Base-by-base conservation (phyloP, 352 stramenopile genomes). In the Pythium grandisporangium region DNA sequence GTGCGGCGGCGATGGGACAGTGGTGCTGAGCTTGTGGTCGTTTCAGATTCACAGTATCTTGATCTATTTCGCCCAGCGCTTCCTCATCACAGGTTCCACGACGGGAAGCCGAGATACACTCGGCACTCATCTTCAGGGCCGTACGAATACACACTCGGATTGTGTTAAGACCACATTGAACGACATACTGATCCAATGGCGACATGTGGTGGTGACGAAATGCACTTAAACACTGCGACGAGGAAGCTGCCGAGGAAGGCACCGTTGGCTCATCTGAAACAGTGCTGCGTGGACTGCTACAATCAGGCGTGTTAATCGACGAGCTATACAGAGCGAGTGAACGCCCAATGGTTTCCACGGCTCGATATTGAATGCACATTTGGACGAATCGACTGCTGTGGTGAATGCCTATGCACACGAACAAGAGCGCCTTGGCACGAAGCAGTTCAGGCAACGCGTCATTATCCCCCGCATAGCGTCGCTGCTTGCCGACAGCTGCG, bases 361-460 rank as follows among this genome's bases (percentile, higher is more conserved):
- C 21, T 8, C 26, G n/a, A 16, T 19, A 6, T 0, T 23, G 30
- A 2, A 57, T 29, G 20, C 43, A 57, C 3, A 23, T 4, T 20
- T 39, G 21, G 2, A 36, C 39, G 45, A 89, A 82, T 0, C 21
- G 26, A 16, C 45, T 54, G 29, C 66, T 86, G 16, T 54, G 19
- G 7, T 80, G 71, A 4, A 83, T 43, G 1, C 69, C 69, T 39
- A 89, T 62, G 42, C 85, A 51, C 1, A 86, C 30, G 22, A 84
- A 57, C 16, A 88, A 38, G n/a, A 88, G 51, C n/a, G 48, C 41
- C 43, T 92, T 92, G 5, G 70, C 73, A 33, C 61, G 71, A 8
- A 87, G 41, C 6, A 78, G 42, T 12, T 24, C 37, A 8, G 49
- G 49, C 11, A 34, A 25, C 10, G 30, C 27, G 7, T n/a, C 16